Conservation (phyloP, 768 basidiomycete species). For the Rhodotorula paludigena region DNA sequence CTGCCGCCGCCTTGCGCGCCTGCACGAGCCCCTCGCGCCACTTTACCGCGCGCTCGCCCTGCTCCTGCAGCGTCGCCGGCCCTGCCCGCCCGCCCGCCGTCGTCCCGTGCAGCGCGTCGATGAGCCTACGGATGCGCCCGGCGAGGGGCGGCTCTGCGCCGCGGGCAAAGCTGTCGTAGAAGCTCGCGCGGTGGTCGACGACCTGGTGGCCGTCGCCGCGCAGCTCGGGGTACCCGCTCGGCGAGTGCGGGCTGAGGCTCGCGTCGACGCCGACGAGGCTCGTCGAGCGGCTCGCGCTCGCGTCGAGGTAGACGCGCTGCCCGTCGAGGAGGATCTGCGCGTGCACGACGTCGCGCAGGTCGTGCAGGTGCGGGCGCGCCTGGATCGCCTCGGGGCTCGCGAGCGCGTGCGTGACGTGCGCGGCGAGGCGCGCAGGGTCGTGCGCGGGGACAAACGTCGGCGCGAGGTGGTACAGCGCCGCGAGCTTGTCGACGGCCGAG, state of each 20-base stretch:
- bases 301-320: constrained; percentile 15
- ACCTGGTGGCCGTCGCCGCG: neutral
- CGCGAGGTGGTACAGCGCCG: constrained; percentile 29
- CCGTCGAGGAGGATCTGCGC: constrained; percentile 7
- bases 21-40: constrained; percentile 19
- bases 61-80: constrained; percentile 2
- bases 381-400: neutral
- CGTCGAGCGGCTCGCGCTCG: neutral
- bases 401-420: constrained; percentile 3
- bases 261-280: constrained; percentile 6
- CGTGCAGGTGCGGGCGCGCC: constrained; percentile 6
- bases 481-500: constrained; percentile 3
- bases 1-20: constrained; percentile 7
- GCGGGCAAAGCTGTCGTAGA: neutral
- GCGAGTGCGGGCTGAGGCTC: no score
- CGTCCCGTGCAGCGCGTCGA: constrained; percentile 28
- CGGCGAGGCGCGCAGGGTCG: neutral
- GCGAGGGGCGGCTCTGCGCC: constrained; percentile 22
- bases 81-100: constrained; percentile 26
- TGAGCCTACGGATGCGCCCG: constrained; percentile 3
- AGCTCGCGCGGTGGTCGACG: constrained; percentile 20
- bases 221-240: neutral
- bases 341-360: constrained; percentile 10
- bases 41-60: constrained; percentile 13
- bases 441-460: constrained; percentile 28